A percentile compares a stretch with the other conserved stretches of the same genome.
Conservation (phyloP, 306 rosid genomes). For the Cotoneaster glaucophyllus region DNA sequence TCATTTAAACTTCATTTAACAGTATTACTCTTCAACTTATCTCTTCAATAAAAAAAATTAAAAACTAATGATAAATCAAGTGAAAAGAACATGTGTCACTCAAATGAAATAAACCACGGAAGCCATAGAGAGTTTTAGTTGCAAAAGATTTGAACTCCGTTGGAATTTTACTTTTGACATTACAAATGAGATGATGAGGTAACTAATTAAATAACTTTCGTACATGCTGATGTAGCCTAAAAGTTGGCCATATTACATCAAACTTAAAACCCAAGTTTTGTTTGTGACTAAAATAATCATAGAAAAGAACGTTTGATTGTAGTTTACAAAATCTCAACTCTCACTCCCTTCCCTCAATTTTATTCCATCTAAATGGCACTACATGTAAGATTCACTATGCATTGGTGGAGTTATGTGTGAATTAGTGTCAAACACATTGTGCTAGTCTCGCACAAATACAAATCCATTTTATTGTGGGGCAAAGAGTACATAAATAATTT, state of each 20-base stretch:
- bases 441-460: too few relatives aligned
- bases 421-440: neutral
- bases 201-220: neutral
- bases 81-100: too few relatives aligned
- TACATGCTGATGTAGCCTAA: neutral
- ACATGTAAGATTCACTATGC: neutral
- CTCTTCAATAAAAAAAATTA: too few relatives aligned
- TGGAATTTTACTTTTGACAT: constrained; percentile 1
- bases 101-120: too few relatives aligned
- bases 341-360: neutral
- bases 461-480: neutral
- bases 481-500: neutral
- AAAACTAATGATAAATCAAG: too few relatives aligned
- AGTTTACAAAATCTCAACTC: neutral
- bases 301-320: neutral
- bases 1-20: too few relatives aligned
- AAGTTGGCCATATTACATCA: neutral
- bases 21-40: too few relatives aligned
- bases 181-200: neutral
- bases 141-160: too few relatives aligned
- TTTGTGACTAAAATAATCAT: neutral
- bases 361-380: too few relatives aligned
- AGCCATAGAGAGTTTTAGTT: too few relatives aligned
- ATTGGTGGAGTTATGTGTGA: neutral
- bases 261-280: neutral